Evolutionary conservation across 2,329 filamentous ascomycete genomes (phyloP), one percentile per base, ranked within the genome.

Genomic region (Zymoseptoria brevis): DNA sequence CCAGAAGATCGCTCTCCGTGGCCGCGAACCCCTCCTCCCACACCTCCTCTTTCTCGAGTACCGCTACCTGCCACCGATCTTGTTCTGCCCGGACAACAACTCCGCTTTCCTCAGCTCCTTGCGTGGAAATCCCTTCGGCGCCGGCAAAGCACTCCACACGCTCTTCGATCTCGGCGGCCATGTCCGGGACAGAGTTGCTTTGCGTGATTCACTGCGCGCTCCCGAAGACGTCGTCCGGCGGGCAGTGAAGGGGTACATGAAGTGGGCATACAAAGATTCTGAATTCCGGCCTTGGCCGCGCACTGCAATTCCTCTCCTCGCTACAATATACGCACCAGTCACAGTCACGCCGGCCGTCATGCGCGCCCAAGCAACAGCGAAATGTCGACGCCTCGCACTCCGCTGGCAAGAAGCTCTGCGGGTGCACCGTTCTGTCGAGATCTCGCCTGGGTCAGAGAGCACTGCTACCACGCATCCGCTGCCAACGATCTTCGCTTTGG

Each of bases 1-100:
- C 63, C 77, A 79, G 59, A 79, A 79, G 59, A 75, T 85, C 29
- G 76, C 76, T 5, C 77, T 80, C 72, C 80, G 82, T 50, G 82
- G 83, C 16, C 79, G 78, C 56, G 82, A 84, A 70, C 79, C 83
- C 8, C 69, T 85, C 1, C 67, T 85, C 11, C 80, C 81, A 1
- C 68, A 70, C 11, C 73, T 73, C 60, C 84, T 81, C 81, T 72
- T 75, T 51, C 69, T 76, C 54, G 81, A 84, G 62, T 83, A 84
- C 62, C 71, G 72, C 8, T 82, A 78, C 16, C 67, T 85, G 13
- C 82, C 82, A 1, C 74, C 77, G 8, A 73, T 75, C 8, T 69
- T 85, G 1, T 85, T 85, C 69, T 76, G 77, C 8, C 64, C 69
- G 2, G 69, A 73, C 9, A 63, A 73, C 19, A 71, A 75, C 50